Evolutionary conservation across 2,329 filamentous ascomycete genomes (phyloP).

Genomic region (Daldinia sp.): DNA sequence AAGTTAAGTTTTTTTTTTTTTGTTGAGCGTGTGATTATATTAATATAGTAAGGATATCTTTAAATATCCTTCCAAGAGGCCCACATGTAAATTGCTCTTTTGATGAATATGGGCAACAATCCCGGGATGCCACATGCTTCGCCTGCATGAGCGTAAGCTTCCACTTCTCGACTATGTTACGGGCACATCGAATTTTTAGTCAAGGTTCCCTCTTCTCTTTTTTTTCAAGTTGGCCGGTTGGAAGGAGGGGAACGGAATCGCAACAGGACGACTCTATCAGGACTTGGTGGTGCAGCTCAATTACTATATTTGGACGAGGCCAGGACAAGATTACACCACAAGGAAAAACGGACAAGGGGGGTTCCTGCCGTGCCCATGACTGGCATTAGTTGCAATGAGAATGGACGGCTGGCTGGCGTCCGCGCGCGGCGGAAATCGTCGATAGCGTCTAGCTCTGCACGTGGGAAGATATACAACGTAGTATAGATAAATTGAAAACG

Average conservation of each 20-base stretch:
- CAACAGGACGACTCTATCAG: conserved; percentile 19
- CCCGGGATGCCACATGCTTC: conserved; percentile 40
- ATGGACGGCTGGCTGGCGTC: conserved; percentile 1
- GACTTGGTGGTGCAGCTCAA: conserved; percentile 8
- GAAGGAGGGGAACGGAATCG: neutral
- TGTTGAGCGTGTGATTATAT: neutral
- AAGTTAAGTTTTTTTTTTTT: neutral
- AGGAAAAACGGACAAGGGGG: conserved; percentile 1
- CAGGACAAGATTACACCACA: neutral
- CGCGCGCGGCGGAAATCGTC: conserved; percentile 28
- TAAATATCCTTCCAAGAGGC: conserved; percentile 23
- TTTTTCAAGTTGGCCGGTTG: neutral
- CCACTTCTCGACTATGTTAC: neutral
- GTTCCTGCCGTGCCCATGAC: conserved; percentile 12
- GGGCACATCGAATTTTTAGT: conserved; percentile 9
- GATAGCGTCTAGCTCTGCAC: conserved; percentile 36
- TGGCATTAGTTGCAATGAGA: conserved; percentile 18
- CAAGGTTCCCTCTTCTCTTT: neutral
- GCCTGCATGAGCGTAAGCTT: conserved; percentile 33
- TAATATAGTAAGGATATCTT: conserved; percentile 11
- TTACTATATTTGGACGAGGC: conserved; percentile 15
- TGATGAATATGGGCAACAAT: conserved; percentile 30
- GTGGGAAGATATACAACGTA: conserved; percentile 42
- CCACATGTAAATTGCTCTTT: conserved; percentile 32
- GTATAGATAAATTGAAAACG: conserved; percentile 34